A percentile compares a stretch with the other conserved stretches of the same genome.
Evolutionary conservation across 768 basidiomycete genomes (phyloP).

Genomic region (Xerocomellus intermedius): DNA sequence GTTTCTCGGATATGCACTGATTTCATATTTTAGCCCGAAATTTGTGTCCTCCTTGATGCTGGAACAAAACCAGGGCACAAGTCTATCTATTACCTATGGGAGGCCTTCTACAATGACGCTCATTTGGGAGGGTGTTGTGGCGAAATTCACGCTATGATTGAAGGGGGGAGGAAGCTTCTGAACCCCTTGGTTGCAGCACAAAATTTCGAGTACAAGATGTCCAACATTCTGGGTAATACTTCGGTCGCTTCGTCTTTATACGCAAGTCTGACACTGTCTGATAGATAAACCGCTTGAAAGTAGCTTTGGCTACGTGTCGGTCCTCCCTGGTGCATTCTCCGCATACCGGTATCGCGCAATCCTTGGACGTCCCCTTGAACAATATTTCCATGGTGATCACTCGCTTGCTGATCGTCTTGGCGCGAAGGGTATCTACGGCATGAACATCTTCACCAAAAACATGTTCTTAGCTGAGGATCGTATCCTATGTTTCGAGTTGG

Average conservation of each 20-base stretch:
- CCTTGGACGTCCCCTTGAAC: constrained; percentile 79
- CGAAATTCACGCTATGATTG: constrained; percentile 96
- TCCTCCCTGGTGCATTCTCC: constrained; percentile 94
- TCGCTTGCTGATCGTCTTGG: constrained; percentile 90
- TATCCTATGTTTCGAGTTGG: constrained; percentile 96
- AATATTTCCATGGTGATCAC: constrained; percentile 87
- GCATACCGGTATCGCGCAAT: constrained; percentile 95
- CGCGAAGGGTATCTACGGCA: constrained; percentile 90
- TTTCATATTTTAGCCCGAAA: constrained; percentile 63
- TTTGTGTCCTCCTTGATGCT: constrained; percentile 90
- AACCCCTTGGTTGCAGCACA: constrained; percentile 94
- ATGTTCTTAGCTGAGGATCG: constrained; percentile 92
- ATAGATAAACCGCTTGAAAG: constrained; percentile 92
- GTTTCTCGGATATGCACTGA: background rate
- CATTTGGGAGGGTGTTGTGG: constrained; percentile 87
- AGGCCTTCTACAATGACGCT: constrained; percentile 80
- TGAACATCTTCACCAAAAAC: constrained; percentile 97
- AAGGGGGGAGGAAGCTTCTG: constrained; percentile 86
- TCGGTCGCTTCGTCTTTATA: background rate
- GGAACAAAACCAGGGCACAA: constrained; percentile 97
- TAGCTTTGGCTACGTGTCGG: constrained; percentile 93
- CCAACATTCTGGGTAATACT: constrained; percentile 79
- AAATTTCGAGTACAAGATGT: constrained; percentile 99
- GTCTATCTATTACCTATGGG: constrained; percentile 94
- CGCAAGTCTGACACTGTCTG: constrained; percentile 7